phyloP scores from a whole-genome alignment of 73 alveolate genomes.

The Tetrahymena malaccensis region DNA sequence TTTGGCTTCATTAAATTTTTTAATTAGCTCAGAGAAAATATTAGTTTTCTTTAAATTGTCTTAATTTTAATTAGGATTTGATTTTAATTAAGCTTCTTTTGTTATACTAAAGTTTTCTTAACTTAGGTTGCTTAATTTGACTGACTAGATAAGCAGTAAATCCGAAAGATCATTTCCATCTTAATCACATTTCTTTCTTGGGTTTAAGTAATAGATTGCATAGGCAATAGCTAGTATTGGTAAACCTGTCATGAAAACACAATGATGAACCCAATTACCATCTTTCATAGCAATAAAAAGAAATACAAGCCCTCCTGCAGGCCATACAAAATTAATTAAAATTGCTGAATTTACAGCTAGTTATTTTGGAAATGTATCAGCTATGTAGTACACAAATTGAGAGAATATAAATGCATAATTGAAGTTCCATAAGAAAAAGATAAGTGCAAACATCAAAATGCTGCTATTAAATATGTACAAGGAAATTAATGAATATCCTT shows the following conservation, averaged over 20 bases:
- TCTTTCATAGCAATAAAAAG: neutral
- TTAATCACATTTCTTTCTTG: neutral
- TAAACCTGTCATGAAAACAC: neutral
- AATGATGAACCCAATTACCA: neutral
- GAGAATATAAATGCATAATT: neutral
- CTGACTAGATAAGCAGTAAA: neutral
- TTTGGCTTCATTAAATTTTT: neutral
- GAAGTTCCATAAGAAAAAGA: neutral
- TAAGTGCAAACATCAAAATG: neutral
- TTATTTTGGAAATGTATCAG: neutral
- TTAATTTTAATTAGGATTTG: neutral
- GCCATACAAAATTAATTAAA: neutral
- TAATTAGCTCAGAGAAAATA: neutral
- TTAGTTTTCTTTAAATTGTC: neutral
- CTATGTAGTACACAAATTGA: neutral
- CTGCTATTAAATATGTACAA: neutral
- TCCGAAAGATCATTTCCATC: neutral
- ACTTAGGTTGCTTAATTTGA: neutral
- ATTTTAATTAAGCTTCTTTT: neutral
- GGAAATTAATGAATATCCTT: neutral
- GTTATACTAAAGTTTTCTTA: neutral
- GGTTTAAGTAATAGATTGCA: neutral
- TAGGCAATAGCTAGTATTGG: neutral
- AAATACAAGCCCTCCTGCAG: neutral
- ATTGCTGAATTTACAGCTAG: neutral